A percentile compares a stretch with the other conserved stretches of the same genome.
phyloP scores from a whole-genome alignment of 2,329 filamentous ascomycete genomes.

The Acarospora socialis region DNA sequence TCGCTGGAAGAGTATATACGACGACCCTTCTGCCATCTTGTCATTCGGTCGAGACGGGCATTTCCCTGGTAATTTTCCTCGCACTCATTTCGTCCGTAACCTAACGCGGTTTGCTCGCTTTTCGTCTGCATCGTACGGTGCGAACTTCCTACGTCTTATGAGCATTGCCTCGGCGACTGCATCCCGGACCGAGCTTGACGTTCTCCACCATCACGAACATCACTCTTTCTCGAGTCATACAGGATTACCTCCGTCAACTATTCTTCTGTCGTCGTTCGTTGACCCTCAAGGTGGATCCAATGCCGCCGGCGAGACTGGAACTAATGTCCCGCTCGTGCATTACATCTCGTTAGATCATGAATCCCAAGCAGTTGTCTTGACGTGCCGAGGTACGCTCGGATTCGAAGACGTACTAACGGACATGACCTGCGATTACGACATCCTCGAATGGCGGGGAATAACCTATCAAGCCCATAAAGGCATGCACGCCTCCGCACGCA shows the following conservation, averaged over 20 bases:
- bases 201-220: slow-evolving; percentile 29
- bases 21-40: slow-evolving; percentile 30
- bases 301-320: slow-evolving; percentile 47
- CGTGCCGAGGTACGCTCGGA: slow-evolving; percentile 56
- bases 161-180: slow-evolving; percentile 19
- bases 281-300: slow-evolving; percentile 55
- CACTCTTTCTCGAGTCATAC: slow-evolving; percentile 31
- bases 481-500: slow-evolving; percentile 55
- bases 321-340: slow-evolving; percentile 56
- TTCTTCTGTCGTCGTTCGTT: slow-evolving; percentile 54
- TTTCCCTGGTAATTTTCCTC: slow-evolving; percentile 31
- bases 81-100: slow-evolving; percentile 31
- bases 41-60: slow-evolving; percentile 29
- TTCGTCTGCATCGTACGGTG: slow-evolving; percentile 33
- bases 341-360: slow-evolving; percentile 60
- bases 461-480: slow-evolving; percentile 60
- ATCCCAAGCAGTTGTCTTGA: slow-evolving; percentile 57
- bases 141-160: slow-evolving; percentile 33
- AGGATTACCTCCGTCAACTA: slow-evolving; percentile 30
- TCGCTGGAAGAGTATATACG: slow-evolving; percentile 30
- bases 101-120: slow-evolving; percentile 33
- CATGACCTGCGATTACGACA: slow-evolving; percentile 60
- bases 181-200: slow-evolving; percentile 18
- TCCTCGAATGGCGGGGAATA: slow-evolving; percentile 47
- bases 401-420: slow-evolving; percentile 62